Evolutionary conservation across 208 protist genomes (phyloP).

Genomic region (Trypanosoma scelopori): DNA sequence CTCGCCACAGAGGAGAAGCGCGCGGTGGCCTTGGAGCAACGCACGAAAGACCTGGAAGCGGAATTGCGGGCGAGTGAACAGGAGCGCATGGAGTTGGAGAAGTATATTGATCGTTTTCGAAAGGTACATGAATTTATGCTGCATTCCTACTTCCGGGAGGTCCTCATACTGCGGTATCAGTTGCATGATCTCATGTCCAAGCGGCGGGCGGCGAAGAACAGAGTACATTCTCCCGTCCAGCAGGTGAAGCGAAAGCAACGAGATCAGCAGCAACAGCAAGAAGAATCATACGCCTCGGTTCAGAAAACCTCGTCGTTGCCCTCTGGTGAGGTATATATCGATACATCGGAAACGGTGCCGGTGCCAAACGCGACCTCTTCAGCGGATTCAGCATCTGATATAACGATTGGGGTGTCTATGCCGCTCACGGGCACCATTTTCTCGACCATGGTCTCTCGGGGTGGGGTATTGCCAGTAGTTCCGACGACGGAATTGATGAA

Average conservation of each 20-base stretch:
- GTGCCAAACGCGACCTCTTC: too few species aligned
- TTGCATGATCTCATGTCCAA: constrained; percentile 16
- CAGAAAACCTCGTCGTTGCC: too few species aligned
- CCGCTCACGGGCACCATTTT: neutral
- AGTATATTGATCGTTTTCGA: constrained; percentile 35
- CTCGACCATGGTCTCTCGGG: neutral
- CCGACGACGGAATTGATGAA: neutral
- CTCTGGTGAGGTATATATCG: too few species aligned
- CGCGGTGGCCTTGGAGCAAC: constrained; percentile 36
- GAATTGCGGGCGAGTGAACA: constrained; percentile 23
- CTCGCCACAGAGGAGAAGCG: constrained; percentile 34
- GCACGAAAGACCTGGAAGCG: constrained; percentile 31
- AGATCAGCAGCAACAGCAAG: neutral
- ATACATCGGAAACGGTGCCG: too few species aligned
- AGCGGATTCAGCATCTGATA: too few species aligned
- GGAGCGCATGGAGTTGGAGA: constrained; percentile 28
- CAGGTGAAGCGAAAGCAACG: neutral
- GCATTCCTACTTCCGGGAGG: constrained; percentile 82
- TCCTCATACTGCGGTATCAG: constrained; percentile 64
- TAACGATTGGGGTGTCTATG: neutral
- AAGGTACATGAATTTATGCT: constrained; percentile 82
- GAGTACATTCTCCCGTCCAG: too few species aligned
- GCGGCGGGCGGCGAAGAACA: neutral
- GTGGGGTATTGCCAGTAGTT: too few species aligned
- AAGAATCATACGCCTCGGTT: neutral